Conservation (phyloP, 352 stramenopile genomes). For the Phytophthora foliorum region DNA sequence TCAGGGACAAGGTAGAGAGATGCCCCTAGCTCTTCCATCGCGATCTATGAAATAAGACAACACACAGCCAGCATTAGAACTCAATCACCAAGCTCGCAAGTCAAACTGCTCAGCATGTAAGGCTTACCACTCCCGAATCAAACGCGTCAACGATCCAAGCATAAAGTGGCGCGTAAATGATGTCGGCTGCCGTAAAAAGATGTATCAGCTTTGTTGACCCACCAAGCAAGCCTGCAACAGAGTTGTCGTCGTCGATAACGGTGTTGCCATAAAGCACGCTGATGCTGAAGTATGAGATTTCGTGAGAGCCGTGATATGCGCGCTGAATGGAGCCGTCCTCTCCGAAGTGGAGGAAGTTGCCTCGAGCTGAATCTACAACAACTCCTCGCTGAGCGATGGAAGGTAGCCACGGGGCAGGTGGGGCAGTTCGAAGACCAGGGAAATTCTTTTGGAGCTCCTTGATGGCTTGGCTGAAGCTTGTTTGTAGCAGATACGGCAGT, state of each 20-base stretch:
- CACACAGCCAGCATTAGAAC: conserved; percentile 8
- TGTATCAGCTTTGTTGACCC: conserved; percentile 48
- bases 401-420: conserved; percentile 41
- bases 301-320: conserved; percentile 58
- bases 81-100: neutral
- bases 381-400: conserved; percentile 57
- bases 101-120: neutral
- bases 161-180: conserved; percentile 63
- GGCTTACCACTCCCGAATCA: conserved; percentile 47
- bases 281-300: conserved; percentile 60
- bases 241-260: conserved; percentile 19
- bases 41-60: conserved; percentile 37
- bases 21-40: conserved; percentile 48
- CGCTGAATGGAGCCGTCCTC: conserved; percentile 52
- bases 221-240: conserved; percentile 17
- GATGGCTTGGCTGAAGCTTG: conserved; percentile 49
- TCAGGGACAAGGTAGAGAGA: conserved; percentile 55
- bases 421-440: conserved; percentile 40
- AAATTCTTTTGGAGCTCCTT: conserved; percentile 62
- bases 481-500: conserved; percentile 50
- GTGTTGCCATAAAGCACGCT: conserved; percentile 49
- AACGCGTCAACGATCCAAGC: conserved; percentile 67
- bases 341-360: conserved; percentile 61
- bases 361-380: conserved; percentile 49
- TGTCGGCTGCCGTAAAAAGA: conserved; percentile 57